These are phyloP conservation scores for Acanthamoeba lenticulata DNA, from an alignment of 208 protist species.

Conservation along the genomic window DNA sequence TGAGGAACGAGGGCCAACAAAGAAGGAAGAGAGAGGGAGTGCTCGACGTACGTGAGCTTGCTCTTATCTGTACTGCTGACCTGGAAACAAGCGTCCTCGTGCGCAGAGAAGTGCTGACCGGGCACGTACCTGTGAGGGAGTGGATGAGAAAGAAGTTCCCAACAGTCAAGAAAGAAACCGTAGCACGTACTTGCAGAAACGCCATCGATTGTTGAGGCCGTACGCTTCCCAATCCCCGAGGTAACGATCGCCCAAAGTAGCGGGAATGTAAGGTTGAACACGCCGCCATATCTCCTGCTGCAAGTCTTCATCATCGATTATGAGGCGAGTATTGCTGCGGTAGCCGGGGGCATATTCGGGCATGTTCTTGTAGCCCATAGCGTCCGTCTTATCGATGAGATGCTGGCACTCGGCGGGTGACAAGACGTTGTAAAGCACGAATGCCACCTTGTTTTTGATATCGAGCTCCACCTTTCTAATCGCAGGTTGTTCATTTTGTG, in stretches of 20 bases:
- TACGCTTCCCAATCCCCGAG: neutral
- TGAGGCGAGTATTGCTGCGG: conserved; percentile 61
- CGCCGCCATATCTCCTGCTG: neutral
- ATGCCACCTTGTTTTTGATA: neutral
- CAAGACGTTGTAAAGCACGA: conserved; percentile 64
- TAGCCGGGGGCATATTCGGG: conserved; percentile 32
- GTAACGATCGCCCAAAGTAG: neutral
- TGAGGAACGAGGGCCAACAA: neutral
- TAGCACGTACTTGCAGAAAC: conserved; percentile 32
- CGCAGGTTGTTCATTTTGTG: too few species aligned
- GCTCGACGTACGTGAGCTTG: neutral
- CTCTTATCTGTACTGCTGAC: neutral
- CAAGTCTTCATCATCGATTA: conserved; percentile 40
- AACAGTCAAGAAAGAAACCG: neutral
- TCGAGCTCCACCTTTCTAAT: neutral
- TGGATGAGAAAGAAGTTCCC: neutral
- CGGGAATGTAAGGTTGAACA: neutral
- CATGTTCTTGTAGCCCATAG: conserved; percentile 22
- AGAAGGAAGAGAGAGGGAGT: neutral
- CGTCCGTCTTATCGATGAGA: conserved; percentile 27
- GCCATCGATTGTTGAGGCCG: conserved; percentile 29
- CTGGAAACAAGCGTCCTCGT: neutral
- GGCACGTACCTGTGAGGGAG: neutral
- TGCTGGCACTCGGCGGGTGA: conserved; percentile 46
- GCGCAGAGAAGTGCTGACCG: conserved; percentile 61